phyloP scores from a whole-genome alignment of 2,329 filamentous ascomycete genomes.

The Aspergillus costaricaensis region DNA sequence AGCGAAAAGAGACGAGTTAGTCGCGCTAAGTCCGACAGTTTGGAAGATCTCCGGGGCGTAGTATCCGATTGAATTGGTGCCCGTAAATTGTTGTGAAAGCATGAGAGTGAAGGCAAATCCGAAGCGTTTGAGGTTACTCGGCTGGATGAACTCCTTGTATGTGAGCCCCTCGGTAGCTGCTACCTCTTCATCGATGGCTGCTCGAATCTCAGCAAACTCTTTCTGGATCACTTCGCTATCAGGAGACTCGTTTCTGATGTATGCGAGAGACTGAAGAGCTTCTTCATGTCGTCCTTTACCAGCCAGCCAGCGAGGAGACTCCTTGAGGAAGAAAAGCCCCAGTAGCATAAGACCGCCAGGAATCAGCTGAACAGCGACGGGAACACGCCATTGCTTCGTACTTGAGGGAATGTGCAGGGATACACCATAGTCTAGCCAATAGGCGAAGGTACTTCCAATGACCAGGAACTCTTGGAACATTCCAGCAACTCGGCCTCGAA shows the following conservation, averaged over 20 bases:
- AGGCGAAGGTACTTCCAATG: constrained; percentile 51
- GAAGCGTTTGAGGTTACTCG: constrained; percentile 42
- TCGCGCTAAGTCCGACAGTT: constrained; percentile 36
- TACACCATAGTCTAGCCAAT: constrained; percentile 58
- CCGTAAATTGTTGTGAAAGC: constrained; percentile 46
- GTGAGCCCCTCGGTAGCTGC: constrained; percentile 43
- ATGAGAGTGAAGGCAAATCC: constrained; percentile 40
- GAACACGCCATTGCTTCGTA: constrained; percentile 56
- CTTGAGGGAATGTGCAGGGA: constrained; percentile 46
- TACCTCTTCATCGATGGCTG: constrained; percentile 46
- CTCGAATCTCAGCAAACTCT: constrained; percentile 44
- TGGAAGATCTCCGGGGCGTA: constrained; percentile 44
- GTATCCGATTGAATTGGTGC: constrained; percentile 44
- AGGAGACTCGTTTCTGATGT: constrained; percentile 37
- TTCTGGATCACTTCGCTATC: constrained; percentile 29
- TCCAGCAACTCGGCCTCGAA: constrained; percentile 38
- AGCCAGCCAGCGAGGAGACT: constrained; percentile 58
- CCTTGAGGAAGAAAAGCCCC: constrained; percentile 55
- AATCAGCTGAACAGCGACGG: constrained; percentile 56
- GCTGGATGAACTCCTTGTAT: constrained; percentile 43
- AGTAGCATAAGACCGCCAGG: constrained; percentile 53
- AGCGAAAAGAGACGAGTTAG: constrained; percentile 39
- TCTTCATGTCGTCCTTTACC: constrained; percentile 52
- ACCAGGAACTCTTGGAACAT: constrained; percentile 43
- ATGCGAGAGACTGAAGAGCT: constrained; percentile 42